These are phyloP conservation scores for Aspergillus arachidicola DNA, from an alignment of 2,329 filamentous ascomycete genomes.

Conservation along the genomic window DNA sequence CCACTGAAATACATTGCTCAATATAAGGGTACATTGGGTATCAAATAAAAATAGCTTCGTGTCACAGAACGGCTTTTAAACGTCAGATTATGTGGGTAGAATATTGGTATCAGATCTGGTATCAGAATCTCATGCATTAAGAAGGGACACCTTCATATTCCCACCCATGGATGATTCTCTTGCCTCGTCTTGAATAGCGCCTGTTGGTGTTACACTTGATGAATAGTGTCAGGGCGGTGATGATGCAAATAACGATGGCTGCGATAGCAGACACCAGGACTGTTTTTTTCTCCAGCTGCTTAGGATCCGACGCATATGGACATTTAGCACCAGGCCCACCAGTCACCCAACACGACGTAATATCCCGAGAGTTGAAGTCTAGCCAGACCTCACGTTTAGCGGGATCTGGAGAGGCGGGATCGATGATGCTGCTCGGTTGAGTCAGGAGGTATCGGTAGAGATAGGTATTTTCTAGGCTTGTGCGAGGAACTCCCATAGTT, in stretches of 20 bases:
- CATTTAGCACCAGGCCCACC: slow-evolving; percentile 59
- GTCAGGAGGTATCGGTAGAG: slow-evolving; percentile 49
- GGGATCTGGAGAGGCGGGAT: slow-evolving; percentile 30
- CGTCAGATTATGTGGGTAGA: not conserved
- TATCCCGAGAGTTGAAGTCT: slow-evolving; percentile 63
- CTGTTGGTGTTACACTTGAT: slow-evolving; percentile 67
- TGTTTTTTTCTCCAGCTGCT: slow-evolving; percentile 47
- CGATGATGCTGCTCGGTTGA: slow-evolving; percentile 29
- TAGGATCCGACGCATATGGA: slow-evolving; percentile 55
- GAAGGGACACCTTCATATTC: slow-evolving; percentile 70
- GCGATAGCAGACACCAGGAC: slow-evolving; percentile 65
- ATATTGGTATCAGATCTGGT: not conserved
- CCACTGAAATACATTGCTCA: not conserved
- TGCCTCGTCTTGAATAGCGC: slow-evolving; percentile 53
- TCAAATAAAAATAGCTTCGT: not conserved
- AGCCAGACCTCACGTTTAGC: slow-evolving; percentile 53
- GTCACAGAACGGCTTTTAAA: not conserved
- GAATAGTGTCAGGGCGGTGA: slow-evolving; percentile 63
- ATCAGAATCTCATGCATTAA: not conserved
- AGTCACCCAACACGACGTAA: slow-evolving; percentile 62
- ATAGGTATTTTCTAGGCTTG: slow-evolving; percentile 65
- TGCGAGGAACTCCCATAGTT: slow-evolving; percentile 61
- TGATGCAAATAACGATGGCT: slow-evolving; percentile 62
- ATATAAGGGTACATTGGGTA: not conserved
- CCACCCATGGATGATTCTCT: slow-evolving; percentile 58